phyloP scores from a whole-genome alignment of 2,329 filamentous ascomycete genomes.

The Sordariomycetes sp. region DNA sequence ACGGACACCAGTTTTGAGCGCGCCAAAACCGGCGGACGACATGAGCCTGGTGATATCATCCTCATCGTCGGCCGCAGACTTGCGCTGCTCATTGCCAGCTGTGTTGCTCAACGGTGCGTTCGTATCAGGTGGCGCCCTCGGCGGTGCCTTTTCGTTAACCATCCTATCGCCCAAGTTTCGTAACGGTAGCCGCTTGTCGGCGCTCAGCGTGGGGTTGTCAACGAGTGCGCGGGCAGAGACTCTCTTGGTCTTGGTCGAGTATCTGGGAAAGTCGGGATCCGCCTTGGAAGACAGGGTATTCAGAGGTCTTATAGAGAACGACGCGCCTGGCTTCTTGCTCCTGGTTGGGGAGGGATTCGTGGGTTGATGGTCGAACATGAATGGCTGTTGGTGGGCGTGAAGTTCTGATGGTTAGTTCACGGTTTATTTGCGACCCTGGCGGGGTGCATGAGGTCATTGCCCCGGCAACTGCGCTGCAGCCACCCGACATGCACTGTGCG shows the following conservation, averaged over 20 bases:
- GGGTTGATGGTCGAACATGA: too few relatives aligned
- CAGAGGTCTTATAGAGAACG: slow-evolving; percentile 6
- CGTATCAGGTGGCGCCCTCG: slow-evolving; percentile 26
- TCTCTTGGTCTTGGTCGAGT: background rate
- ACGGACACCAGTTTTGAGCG: slow-evolving; percentile 8
- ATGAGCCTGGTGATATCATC: too few relatives aligned
- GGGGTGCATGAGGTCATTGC: slow-evolving; percentile 3
- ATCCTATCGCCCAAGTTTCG: slow-evolving; percentile 17
- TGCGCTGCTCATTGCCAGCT: slow-evolving; percentile 13
- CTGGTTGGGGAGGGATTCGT: too few relatives aligned
- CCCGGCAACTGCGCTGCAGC: slow-evolving; percentile 1
- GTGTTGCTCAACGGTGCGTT: too few relatives aligned
- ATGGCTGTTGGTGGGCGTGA: too few relatives aligned
- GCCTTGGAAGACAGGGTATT: slow-evolving; percentile 7
- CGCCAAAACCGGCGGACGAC: too few relatives aligned
- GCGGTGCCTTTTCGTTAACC: slow-evolving; percentile 38
- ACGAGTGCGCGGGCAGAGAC: slow-evolving; percentile 3
- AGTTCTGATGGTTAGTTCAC: too few relatives aligned
- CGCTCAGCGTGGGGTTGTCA: slow-evolving; percentile 4
- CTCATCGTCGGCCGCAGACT: slow-evolving; percentile 19
- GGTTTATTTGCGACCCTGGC: background rate
- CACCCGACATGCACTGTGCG: background rate
- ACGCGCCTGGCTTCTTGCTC: slow-evolving; percentile 5
- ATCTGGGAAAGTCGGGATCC: slow-evolving; percentile 6
- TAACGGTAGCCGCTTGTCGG: too few relatives aligned